These are phyloP conservation scores for Aspergillus sp. DNA, from an alignment of 2,329 filamentous ascomycete species.

Conservation along the genomic window DNA sequence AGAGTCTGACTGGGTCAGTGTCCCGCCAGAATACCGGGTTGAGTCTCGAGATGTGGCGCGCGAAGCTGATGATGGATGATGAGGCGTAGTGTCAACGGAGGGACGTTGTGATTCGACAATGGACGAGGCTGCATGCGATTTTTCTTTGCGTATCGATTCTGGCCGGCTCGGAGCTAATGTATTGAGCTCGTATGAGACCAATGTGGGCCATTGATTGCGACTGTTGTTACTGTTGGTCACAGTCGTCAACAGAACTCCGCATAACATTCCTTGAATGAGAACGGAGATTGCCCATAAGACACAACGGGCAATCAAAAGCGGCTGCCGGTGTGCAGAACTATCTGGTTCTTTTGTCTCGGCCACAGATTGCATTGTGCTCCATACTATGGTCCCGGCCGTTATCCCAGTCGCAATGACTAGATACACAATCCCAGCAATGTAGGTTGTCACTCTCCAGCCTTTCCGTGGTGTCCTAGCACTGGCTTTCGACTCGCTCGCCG, in stretches of 20 bases:
- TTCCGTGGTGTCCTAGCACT: constrained; percentile 12
- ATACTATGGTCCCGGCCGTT: constrained; percentile 30
- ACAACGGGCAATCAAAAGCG: constrained; percentile 36
- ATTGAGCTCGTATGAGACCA: constrained; percentile 27
- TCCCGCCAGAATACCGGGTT: constrained; percentile 32
- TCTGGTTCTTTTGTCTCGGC: not conserved
- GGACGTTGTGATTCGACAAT: constrained; percentile 13
- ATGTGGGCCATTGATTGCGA: constrained; percentile 22
- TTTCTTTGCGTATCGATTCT: constrained; percentile 8
- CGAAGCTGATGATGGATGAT: constrained; percentile 23
- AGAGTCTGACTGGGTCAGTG: constrained; percentile 26
- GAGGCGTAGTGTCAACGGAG: constrained; percentile 12
- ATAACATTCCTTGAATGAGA: constrained; percentile 31
- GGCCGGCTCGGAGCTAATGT: constrained; percentile 14
- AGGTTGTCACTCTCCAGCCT: constrained; percentile 20
- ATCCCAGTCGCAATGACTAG: constrained; percentile 26
- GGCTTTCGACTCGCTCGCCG: constrained; percentile 18
- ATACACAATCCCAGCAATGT: constrained; percentile 24
- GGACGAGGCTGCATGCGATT: constrained; percentile 11
- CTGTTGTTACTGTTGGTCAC: constrained; percentile 10
- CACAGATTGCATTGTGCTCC: constrained; percentile 18
- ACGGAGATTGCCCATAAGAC: constrained; percentile 36
- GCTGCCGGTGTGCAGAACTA: not conserved
- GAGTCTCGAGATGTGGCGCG: constrained; percentile 28
- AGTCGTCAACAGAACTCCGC: constrained; percentile 27